phyloP scores from a whole-genome alignment of 2,329 filamentous ascomycete genomes.

The Cercospora beticola region DNA sequence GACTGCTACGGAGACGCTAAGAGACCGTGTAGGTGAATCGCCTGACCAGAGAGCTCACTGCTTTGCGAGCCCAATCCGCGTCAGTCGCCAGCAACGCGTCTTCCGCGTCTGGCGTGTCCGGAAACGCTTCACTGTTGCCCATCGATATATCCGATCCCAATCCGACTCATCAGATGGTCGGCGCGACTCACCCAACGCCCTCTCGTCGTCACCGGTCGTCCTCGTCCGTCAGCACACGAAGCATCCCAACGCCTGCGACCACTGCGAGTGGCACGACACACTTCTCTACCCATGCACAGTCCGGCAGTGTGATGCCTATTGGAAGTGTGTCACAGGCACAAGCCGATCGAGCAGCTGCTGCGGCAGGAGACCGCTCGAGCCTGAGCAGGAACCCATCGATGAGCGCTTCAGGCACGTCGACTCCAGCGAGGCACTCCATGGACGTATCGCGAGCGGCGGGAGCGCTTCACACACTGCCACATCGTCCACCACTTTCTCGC shows the following conservation, averaged over 20 bases:
- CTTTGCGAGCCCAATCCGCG: conserved; percentile 69
- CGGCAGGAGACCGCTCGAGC: conserved; percentile 21
- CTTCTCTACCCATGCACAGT: conserved; percentile 26
- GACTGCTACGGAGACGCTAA: conserved; percentile 5
- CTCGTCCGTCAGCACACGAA: conserved; percentile 33
- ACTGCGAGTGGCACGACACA: conserved; percentile 20
- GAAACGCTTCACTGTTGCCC: conserved; percentile 44
- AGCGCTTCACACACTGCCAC: conserved; percentile 32
- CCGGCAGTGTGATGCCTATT: conserved; percentile 25
- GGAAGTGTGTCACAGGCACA: conserved; percentile 39
- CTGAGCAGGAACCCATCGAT: conserved; percentile 38
- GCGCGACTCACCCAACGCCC: conserved; percentile 54
- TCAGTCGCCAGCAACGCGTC: conserved; percentile 59
- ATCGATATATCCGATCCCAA: conserved; percentile 50
- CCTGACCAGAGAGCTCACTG: conserved; percentile 80
- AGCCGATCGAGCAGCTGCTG: conserved; percentile 38
- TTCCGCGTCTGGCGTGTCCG: conserved; percentile 55
- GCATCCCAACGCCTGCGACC: conserved; percentile 32
- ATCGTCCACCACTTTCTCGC: conserved; percentile 37
- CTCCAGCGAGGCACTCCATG: conserved; percentile 37
- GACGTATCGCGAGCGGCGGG: conserved; percentile 28
- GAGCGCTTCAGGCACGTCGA: conserved; percentile 37
- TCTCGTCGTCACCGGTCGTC: conserved; percentile 52
- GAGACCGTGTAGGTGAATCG: conserved; percentile 71
- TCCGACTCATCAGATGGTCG: conserved; percentile 46